Percentiles rank a stretch among this genome's conserved stretches.
These are phyloP conservation scores for Volvox carteri DNA, from an alignment of 163 green algal genomes.

Conservation along the genomic window DNA sequence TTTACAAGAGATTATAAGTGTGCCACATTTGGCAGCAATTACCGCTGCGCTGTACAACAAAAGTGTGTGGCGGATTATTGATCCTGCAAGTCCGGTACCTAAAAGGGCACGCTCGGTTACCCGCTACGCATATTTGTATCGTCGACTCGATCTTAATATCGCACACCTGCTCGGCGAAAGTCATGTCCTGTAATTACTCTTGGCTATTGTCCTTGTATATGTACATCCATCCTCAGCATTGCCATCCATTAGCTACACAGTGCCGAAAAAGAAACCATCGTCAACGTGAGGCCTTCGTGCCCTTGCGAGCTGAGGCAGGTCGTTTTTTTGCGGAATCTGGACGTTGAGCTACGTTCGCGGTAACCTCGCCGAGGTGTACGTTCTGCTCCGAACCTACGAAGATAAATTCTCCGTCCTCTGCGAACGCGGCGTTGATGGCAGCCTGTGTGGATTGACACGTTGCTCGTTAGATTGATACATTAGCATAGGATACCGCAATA, in stretches of 20 bases:
- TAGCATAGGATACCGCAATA: not conserved
- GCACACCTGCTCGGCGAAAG: not conserved
- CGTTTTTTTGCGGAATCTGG: constrained; percentile 46
- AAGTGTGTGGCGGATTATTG: constrained; percentile 1
- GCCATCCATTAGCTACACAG: not conserved
- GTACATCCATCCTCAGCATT: not conserved
- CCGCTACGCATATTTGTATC: not conserved
- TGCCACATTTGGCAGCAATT: constrained; percentile 1
- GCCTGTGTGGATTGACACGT: constrained; percentile 56
- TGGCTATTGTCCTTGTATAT: too few relatives aligned
- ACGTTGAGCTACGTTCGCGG: not conserved
- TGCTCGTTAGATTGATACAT: not conserved
- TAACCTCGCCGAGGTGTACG: constrained; percentile 43
- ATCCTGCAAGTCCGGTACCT: too few relatives aligned
- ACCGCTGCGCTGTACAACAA: constrained; percentile 6
- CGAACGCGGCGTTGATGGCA: constrained; percentile 77
- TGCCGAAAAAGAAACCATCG: not conserved
- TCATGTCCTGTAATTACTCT: too few relatives aligned
- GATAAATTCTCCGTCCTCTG: constrained; percentile 74
- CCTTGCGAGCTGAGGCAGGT: constrained; percentile 52
- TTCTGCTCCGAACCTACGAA: constrained; percentile 63
- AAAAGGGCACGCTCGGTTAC: too few relatives aligned
- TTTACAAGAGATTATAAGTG: constrained; percentile 2
- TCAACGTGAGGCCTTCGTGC: constrained; percentile 10
- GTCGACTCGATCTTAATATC: not conserved